Evolutionary conservation across 495 filamentous ascomycete genomes (phyloP), one percentile per base, ranked within the genome.

Genomic region (Hypoxylon crocopeplum): DNA sequence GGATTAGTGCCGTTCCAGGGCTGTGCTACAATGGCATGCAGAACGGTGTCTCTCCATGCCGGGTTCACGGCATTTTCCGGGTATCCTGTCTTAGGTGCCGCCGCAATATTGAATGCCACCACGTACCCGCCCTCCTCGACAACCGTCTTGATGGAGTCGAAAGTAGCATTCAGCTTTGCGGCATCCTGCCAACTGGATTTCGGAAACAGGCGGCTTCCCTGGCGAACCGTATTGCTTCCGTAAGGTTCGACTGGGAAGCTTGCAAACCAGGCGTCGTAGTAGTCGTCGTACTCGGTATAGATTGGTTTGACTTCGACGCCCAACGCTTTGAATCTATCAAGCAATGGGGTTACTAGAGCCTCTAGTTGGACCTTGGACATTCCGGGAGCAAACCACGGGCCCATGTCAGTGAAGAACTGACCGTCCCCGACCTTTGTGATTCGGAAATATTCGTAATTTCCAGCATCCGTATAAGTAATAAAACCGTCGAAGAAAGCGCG

Each of bases 391-490:
- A 81, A 80, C 66, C 79, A 78, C 8, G 79, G 79, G 24, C 73
- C 67, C 62, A 80, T 75, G 39, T 59, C 62, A 59, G 77, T 78
- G 27, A 59, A 13, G 38, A 61, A 78, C 46, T 34, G 36, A 4
- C 56, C 49, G 13, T 67, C 49, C 8, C 62, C 62, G 70, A 79
- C 79, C 8, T 59, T 59, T 6, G 56, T 59, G 22, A 67, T 59
- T 10, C 59, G 57, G 66, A 77, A 83, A 71, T 86, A 85, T 13
- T 75, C 75, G 65, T 84, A 86, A 12, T 77, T 79, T 3, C 83
- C 82, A 5, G 76, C 75, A 15, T 79, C 73, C 5, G 81, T 76
- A 55, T 80, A 74, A 5, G 64, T 63, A 37, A 77, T 68, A 58
- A 85, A 84, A 10, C 59, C 67, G 17, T 74, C 50, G 37, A 81